Base-by-base conservation (phyloP, 148 eudicot genomes). In the Vaccinium myrtillus region DNA sequence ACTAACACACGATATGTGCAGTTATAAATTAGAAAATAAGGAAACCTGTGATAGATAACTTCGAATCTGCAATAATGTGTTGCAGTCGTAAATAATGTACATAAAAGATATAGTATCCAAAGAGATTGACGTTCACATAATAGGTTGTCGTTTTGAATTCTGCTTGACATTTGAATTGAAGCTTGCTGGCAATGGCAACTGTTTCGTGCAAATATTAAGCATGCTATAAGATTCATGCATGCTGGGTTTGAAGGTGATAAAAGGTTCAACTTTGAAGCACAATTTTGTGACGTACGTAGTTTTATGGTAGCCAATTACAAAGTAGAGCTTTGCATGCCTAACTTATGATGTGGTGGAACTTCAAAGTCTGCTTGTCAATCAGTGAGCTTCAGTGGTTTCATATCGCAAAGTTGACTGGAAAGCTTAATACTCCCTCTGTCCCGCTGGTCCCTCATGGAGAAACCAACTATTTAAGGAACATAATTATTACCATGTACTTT, bases 31-130 rank as follows among this genome's bases (percentile, higher is more conserved):
- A 77, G 51, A 12, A 53, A 13, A 2, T 23, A 78, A 78, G 63
- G 61, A 58, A 78, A n/a, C 39, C 27, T 76, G 25, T 74, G 46
- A 74, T 51, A 6, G 77, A 39, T 75, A 75, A 50, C 80, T 77
- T 6, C 43, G 16, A 21, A 65, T 65, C 30, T 65, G 71, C 71
- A 65, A n/a, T n/a, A n/a, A n/a, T n/a, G n/a, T n/a, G n/a, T n/a
- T n/a, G n/a, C n/a, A n/a, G n/a, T n/a, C n/a, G n/a, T n/a, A n/a
- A n/a, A n/a, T n/a, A n/a, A 79, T 3, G 2, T 2, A 27, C 15
- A n/a, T 53, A 18, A 55, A 14, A 54, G 65, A 15, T 78, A 48
- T 53, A 55, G 81, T 12, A 54, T 30, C 13, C 11, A 55, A 18
- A 61, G 43, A 79, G 46, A 78, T 78, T 25, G 63, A 79, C 7